Evolutionary conservation across 2,329 filamentous ascomycete species (phyloP).

Genomic region (Colletotrichum chrysophilum): DNA sequence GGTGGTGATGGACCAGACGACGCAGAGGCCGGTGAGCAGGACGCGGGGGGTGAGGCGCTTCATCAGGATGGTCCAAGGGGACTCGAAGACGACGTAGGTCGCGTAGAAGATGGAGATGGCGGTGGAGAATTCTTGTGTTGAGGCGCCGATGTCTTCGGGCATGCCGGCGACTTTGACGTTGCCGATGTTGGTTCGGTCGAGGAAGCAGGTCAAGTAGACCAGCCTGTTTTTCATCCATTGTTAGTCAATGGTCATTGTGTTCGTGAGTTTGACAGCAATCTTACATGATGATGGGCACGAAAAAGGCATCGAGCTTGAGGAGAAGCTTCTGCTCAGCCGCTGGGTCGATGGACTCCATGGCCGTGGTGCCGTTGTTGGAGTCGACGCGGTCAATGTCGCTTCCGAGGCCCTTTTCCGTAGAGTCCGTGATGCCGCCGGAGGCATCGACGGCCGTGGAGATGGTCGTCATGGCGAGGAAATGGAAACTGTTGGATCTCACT

Average conservation of each 20-base stretch:
- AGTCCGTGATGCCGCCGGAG: background rate
- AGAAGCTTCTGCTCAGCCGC: conserved; percentile 32
- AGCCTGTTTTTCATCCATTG: conserved; percentile 25
- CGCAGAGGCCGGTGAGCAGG: conserved; percentile 28
- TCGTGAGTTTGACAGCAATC: background rate
- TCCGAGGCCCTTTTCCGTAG: background rate
- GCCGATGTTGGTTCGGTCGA: conserved; percentile 60
- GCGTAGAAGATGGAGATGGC: conserved; percentile 51
- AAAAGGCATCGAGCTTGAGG: conserved; percentile 35
- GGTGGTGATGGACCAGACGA: conserved; percentile 54
- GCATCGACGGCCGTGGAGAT: background rate
- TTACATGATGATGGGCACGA: conserved; percentile 52
- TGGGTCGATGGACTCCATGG: conserved; percentile 30
- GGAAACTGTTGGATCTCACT: background rate
- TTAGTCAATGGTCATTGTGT: background rate
- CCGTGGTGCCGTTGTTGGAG: background rate
- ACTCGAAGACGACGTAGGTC: conserved; percentile 52
- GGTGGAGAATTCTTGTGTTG: conserved; percentile 45
- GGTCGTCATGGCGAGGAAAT: background rate
- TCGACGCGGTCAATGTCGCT: conserved; percentile 14
- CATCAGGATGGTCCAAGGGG: conserved; percentile 34
- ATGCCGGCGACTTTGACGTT: conserved; percentile 54
- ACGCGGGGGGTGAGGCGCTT: conserved; percentile 36
- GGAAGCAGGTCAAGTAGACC: conserved; percentile 58
- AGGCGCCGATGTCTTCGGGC: conserved; percentile 47